Conservation (phyloP, 2,329 filamentous ascomycete species). For the Diaporthe sp. region DNA sequence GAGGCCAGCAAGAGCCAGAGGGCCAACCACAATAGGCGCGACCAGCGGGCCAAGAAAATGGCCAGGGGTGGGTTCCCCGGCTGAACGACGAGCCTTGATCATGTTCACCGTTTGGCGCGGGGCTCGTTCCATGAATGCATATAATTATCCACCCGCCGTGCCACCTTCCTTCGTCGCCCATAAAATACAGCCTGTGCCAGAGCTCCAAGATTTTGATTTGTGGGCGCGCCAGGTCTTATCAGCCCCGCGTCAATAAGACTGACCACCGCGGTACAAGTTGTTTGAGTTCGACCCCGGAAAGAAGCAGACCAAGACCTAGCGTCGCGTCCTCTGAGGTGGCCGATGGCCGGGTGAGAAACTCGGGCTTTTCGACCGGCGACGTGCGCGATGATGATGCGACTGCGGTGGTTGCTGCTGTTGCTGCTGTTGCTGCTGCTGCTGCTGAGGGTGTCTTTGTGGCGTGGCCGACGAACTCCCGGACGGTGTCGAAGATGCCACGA, state of each 20-base stretch:
- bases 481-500: background rate
- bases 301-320: background rate
- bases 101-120: background rate
- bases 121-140: conserved; percentile 10
- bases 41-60: conserved; percentile 75
- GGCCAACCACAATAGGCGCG: conserved; percentile 88
- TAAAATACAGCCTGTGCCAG: background rate
- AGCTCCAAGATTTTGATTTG: background rate
- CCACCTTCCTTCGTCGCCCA: background rate
- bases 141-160: background rate
- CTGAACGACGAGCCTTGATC: background rate
- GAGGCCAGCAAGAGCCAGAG: conserved; percentile 84
- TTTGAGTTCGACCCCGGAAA: no score
- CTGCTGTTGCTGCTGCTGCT: background rate
- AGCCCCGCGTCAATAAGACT: background rate
- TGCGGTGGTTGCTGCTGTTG: background rate
- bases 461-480: background rate
- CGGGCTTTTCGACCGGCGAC: conserved; percentile 19
- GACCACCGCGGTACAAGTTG: no score
- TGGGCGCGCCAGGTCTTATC: background rate
- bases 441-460: background rate
- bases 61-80: conserved; percentile 60
- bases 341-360: conserved; percentile 19
- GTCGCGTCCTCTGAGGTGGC: background rate
- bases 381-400: background rate